Evolutionary conservation across 2,329 filamentous ascomycete genomes (phyloP).

Genomic region (Sphaerostilbella broomeana): DNA sequence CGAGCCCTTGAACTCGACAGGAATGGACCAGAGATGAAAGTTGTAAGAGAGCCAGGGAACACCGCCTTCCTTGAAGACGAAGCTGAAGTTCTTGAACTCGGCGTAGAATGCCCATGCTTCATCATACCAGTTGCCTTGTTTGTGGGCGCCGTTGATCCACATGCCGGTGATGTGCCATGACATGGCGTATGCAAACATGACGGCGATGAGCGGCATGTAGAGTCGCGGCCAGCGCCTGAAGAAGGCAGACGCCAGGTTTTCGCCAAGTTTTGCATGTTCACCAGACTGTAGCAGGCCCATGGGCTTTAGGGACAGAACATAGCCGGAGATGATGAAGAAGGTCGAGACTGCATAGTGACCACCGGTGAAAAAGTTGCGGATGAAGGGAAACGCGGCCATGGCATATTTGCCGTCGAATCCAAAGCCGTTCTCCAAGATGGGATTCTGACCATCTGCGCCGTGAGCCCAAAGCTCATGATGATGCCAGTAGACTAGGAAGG

Average conservation of each 20-base stretch:
- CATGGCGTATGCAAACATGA: constrained; percentile 45
- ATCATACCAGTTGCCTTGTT: constrained; percentile 35
- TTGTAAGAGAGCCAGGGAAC: constrained; percentile 47
- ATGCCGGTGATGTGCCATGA: constrained; percentile 48
- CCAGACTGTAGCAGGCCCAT: constrained; percentile 39
- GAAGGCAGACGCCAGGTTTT: constrained; percentile 40
- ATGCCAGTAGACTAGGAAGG: constrained; percentile 58
- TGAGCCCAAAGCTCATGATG: constrained; percentile 56
- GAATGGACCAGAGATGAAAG: constrained; percentile 57
- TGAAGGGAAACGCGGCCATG: constrained; percentile 46
- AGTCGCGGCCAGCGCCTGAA: constrained; percentile 45
- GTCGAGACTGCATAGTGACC: constrained; percentile 53
- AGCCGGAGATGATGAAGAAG: constrained; percentile 54
- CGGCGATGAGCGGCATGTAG: constrained; percentile 45
- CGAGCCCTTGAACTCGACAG: constrained; percentile 57
- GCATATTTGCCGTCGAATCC: constrained; percentile 43
- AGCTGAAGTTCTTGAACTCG: constrained; percentile 64
- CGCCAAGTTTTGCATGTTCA: constrained; percentile 35
- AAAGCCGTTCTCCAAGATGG: constrained; percentile 46
- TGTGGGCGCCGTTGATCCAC: constrained; percentile 32
- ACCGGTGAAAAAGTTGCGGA: constrained; percentile 55
- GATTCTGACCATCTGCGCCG: constrained; percentile 28
- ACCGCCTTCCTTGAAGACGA: constrained; percentile 53
- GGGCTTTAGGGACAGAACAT: constrained; percentile 47
- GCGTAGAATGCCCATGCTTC: constrained; percentile 45